A percentile compares a stretch with the other conserved stretches of the same genome.
Conservation (phyloP, 2,329 filamentous ascomycete species). For the Phyllosticta ampelicida region DNA sequence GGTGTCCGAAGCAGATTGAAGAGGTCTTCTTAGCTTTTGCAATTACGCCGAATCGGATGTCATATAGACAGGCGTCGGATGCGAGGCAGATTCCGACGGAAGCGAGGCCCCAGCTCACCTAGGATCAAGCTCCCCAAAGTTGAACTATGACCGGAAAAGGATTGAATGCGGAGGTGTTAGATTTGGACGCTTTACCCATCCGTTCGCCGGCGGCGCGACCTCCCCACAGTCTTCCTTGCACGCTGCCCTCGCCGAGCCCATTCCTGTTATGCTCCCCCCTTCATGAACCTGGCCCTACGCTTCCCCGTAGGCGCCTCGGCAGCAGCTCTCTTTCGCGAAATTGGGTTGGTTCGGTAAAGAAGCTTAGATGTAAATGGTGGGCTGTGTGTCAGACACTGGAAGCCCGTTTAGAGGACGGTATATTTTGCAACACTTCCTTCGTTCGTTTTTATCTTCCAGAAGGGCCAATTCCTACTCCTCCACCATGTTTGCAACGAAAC, state of each 20-base stretch:
- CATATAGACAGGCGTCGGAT: not conserved
- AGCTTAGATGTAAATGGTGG: not conserved
- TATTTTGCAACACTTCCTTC: slow-evolving; percentile 16
- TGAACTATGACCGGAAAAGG: not conserved
- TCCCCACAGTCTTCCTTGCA: not conserved
- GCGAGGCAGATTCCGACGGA: not conserved
- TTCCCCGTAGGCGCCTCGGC: not conserved
- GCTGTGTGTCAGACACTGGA: not conserved
- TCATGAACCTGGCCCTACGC: not conserved
- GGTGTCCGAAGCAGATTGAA: too few species aligned
- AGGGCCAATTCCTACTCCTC: slow-evolving; percentile 19
- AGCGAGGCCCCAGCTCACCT: not conserved
- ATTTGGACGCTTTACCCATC: not conserved
- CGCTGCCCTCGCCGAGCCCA: not conserved
- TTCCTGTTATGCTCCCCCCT: not conserved
- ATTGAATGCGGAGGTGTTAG: not conserved
- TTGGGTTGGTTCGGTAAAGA: not conserved
- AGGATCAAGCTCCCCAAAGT: not conserved
- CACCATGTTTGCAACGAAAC: slow-evolving; percentile 16
- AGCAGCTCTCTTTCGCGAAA: not conserved
- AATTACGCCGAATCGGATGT: not conserved
- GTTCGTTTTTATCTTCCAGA: slow-evolving; percentile 24
- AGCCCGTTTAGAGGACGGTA: not conserved
- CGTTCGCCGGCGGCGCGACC: not conserved
- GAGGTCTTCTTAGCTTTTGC: too few species aligned